Evolutionary conservation across 768 basidiomycete genomes (phyloP), one percentile per base, ranked within the genome.

Genomic region (Kondoa subrosea): DNA sequence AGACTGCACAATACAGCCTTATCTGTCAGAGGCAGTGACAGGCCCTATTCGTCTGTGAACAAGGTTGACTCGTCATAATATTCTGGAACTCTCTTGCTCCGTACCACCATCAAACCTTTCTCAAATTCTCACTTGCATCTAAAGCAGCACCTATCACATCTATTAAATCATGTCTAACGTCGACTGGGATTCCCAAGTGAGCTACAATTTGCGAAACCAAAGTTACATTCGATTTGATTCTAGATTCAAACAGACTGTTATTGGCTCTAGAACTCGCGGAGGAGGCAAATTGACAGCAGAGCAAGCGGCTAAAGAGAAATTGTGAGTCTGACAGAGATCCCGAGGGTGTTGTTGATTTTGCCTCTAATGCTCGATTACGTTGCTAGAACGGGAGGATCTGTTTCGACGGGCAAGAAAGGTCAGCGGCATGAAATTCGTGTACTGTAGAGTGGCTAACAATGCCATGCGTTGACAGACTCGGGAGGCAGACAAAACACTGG

Each of bases 401-500:
- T 63, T 16, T 27, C 27, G 16, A 63, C 61, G 8, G 61, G 33
- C 29, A 63, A 63, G 61, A 63, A 63, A 33, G 33, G 61, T 63
- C 58, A 25, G 14, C 29, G 25, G 12, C 58, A 25, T 4, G 14
- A 12, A 12, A 25, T 4, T 12, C 58, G 4, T 32, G n/a, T 63
- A 3, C 3, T 30, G 29, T 32, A 27, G 17, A 2, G 29, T 3
- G 16, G 26, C 61, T 17, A n/a, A 63, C 17, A 3, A 31, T 16
- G 30, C 29, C 3, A 14, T 63, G 61, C 29, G 29, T 63, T 31
- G 30, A 29, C 30, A 63, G 61, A 16, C 8, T 15, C 30, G 3
- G 61, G 61, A 17, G 61, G 61, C 15, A 63, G 40, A 50, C 40
- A 63, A 33, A 63, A 63, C 61, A 16, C 61, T 27, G 61, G 26